A percentile compares a stretch with the other conserved stretches of the same genome.
These are phyloP conservation scores for Pseudogymnoascus sp. DNA, from an alignment of 2,329 filamentous ascomycete species.

Conservation along the genomic window DNA sequence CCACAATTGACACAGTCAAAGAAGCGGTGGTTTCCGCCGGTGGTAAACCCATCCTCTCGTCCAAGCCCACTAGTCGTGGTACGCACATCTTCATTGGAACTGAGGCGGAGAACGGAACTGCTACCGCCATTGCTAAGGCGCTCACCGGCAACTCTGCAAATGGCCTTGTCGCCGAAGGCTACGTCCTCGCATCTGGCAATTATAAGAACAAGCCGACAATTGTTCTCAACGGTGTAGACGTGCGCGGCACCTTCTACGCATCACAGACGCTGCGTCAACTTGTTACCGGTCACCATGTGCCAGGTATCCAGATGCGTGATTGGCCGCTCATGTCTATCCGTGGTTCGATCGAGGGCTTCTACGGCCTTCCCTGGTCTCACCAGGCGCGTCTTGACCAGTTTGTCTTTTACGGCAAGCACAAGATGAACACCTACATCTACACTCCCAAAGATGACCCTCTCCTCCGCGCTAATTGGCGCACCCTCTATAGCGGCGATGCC, in stretches of 20 bases:
- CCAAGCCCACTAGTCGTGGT: not conserved
- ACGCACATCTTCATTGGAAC: conserved; percentile 3
- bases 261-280: conserved; percentile 12
- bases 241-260: conserved; percentile 19
- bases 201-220: conserved; percentile 15
- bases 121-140: not conserved
- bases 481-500: conserved; percentile 7
- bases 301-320: conserved; percentile 17
- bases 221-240: conserved; percentile 19
- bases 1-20: not conserved
- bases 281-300: not conserved
- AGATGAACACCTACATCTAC: conserved; percentile 23
- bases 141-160: conserved; percentile 15
- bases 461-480: conserved; percentile 10
- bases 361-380: conserved; percentile 21
- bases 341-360: conserved; percentile 22
- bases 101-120: not conserved
- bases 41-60: not conserved
- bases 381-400: conserved; percentile 21
- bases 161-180: conserved; percentile 16
- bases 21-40: not conserved
- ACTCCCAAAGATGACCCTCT: conserved; percentile 21
- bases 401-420: conserved; percentile 20
- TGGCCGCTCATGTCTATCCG: conserved; percentile 23
- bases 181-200: conserved; percentile 18